phyloP scores from a whole-genome alignment of 805 yeast genomes.

The Yarrowia phangngaensis region DNA sequence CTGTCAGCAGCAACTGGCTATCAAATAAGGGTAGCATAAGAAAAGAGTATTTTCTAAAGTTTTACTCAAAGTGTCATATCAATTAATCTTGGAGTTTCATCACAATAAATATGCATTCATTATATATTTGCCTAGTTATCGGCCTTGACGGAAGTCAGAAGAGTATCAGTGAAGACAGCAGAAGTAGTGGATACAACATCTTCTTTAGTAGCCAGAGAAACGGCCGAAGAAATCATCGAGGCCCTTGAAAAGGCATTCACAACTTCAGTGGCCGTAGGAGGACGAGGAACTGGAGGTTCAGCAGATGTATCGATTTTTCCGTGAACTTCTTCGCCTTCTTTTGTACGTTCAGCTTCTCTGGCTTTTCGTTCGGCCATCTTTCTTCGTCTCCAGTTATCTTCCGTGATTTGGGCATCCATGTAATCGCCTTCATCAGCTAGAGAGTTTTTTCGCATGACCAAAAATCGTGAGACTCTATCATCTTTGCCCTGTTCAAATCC shows the following conservation, averaged over 20 bases:
- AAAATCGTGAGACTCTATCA: slow-evolving; percentile 16
- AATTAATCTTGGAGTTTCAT: too few species aligned
- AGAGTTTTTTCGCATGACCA: slow-evolving; percentile 17
- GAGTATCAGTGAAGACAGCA: slow-evolving; percentile 13
- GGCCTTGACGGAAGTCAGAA: neutral
- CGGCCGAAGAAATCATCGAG: slow-evolving; percentile 5
- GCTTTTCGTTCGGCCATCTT: slow-evolving; percentile 11
- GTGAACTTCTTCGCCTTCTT: slow-evolving; percentile 3
- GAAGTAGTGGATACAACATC: slow-evolving; percentile 13
- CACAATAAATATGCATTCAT: slow-evolving; percentile 23
- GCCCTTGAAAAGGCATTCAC: slow-evolving; percentile 12
- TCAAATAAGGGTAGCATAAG: too few species aligned
- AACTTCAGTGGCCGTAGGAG: neutral
- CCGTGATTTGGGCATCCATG: slow-evolving; percentile 20
- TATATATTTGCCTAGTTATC: neutral
- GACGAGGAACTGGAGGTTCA: neutral
- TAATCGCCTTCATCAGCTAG: slow-evolving; percentile 18
- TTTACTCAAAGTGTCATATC: too few species aligned
- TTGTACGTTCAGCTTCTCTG: neutral
- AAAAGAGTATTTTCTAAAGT: too few species aligned
- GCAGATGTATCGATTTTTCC: slow-evolving; percentile 6
- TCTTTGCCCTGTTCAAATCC: slow-evolving; percentile 17
- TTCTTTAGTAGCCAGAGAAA: slow-evolving; percentile 16
- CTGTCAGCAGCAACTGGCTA: too few species aligned
- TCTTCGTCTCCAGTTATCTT: slow-evolving; percentile 22